Conservation (phyloP, 2,329 filamentous ascomycete genomes). For the Fusarium liriodendri region DNA sequence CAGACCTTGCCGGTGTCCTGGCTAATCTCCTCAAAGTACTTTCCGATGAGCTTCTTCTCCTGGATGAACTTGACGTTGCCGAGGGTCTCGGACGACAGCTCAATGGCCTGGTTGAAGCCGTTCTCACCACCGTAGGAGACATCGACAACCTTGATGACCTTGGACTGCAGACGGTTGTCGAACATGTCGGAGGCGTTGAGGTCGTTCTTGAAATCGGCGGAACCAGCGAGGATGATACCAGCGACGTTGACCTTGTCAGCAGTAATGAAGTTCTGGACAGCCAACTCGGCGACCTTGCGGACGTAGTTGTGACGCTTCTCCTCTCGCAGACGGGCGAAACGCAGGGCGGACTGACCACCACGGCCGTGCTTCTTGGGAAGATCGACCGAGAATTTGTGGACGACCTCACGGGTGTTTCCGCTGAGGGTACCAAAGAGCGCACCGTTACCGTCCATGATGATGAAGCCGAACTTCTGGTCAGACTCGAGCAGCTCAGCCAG, state of each 20-base stretch:
- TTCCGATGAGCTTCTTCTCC: conserved; percentile 99
- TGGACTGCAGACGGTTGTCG: conserved; percentile 87
- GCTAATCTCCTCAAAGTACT: conserved; percentile 99
- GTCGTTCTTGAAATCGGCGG: conserved; percentile 99
- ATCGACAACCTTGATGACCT: conserved; percentile 99
- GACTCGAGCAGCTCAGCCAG: conserved; percentile 97
- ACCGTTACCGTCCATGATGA: conserved; percentile 99
- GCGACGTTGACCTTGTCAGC: conserved; percentile 98
- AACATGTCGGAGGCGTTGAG: conserved; percentile 98
- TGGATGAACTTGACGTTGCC: conserved; percentile 99
- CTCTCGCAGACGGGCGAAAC: conserved; percentile 99
- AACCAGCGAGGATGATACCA: conserved; percentile 94
- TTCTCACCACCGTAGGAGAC: conserved; percentile 99
- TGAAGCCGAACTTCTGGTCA: conserved; percentile 99
- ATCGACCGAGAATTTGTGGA: conserved; percentile 99
- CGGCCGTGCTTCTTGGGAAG: conserved; percentile 99
- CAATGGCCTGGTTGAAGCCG: conserved; percentile 99
- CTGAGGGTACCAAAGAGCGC: conserved; percentile 96
- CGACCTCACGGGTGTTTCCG: conserved; percentile 94
- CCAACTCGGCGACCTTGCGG: conserved; percentile 96
- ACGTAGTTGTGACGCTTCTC: conserved; percentile 99
- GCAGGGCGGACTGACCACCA: conserved; percentile 99
- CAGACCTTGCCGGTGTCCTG: conserved; percentile 97
- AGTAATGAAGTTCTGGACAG: conserved; percentile 99
- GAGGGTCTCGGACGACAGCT: conserved; percentile 92